Evolutionary conservation across 2,329 filamentous ascomycete species (phyloP), one percentile per base, ranked within the genome.

Genomic region (Pseudogymnoascus sp.): DNA sequence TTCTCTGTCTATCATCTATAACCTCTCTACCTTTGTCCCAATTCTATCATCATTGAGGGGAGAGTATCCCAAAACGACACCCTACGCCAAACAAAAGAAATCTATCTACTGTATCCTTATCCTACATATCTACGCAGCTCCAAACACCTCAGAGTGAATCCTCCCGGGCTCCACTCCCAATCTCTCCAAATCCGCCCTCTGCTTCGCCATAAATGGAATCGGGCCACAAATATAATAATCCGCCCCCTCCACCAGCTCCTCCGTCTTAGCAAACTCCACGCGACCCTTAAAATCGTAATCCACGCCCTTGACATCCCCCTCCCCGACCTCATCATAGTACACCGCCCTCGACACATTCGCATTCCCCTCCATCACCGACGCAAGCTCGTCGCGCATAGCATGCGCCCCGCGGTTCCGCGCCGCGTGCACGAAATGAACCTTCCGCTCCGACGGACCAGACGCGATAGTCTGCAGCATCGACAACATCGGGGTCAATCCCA

Each of bases 401-500:
- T 83, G 78, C 3, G 76, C 75, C 11, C 75, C 75, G 3, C 78
- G 76, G 59, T 78, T 78, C 38, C 82, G 78, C 1, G 84, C 81
- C 1, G 79, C 82, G 70, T 90, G 86, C 63, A 89, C 78, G 81
- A 86, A 89, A 13, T 80, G 81, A 29, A 89, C 78, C 7, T 79
- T 82, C 59, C 83, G 75, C 21, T 70, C 67, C 0, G 74, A 73
- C 7, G 33, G 33, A 1, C 67, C 64, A 2, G 70, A 69, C 3
- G 73, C 65, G 42, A 70, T 62, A 9, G 86, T 73, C 70, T 88
- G 83, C 64, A 90, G 77, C 63, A 91, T 90, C 56, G 84, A 79
- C 65, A 86, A 76, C 75, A 89, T 77, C 29, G 86, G 85, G 7
- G 88, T 89, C 61, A 87, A 78, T 19, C 88, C 88, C 10, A 90